These are phyloP conservation scores for Corylus americana DNA, from an alignment of 306 rosid genomes.

Conservation along the genomic window DNA sequence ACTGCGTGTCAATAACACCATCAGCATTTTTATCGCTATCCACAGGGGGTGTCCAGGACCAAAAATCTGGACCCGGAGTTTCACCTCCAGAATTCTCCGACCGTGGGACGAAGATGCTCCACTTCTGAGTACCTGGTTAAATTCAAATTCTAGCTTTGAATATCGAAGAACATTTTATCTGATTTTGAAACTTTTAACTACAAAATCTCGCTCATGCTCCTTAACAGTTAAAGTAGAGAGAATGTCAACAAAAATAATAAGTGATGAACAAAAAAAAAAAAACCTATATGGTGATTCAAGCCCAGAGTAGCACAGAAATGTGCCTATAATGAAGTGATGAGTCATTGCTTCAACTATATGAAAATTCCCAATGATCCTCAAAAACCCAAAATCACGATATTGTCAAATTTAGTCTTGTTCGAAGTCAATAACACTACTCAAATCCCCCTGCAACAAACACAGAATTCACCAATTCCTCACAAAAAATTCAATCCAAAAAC, in stretches of 20 bases:
- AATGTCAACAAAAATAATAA: neutral
- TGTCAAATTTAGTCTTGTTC: neutral
- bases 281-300: neutral
- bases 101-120: slow-evolving; percentile 30
- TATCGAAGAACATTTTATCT: neutral
- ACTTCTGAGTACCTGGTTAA: slow-evolving; percentile 39
- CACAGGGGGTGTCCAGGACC: slow-evolving; percentile 92
- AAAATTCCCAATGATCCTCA: neutral
- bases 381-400: neutral
- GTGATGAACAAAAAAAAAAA: neutral
- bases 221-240: too few species aligned
- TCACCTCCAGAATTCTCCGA: slow-evolving; percentile 46
- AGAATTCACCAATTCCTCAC: neutral
- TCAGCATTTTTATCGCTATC: slow-evolving; percentile 36
- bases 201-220: too few species aligned
- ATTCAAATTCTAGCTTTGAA: slow-evolving; percentile 13
- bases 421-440: neutral
- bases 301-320: neutral
- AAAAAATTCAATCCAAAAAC: neutral
- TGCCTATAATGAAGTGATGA: neutral
- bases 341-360: neutral
- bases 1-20: slow-evolving; percentile 38
- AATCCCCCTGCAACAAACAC: neutral
- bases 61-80: slow-evolving; percentile 92
- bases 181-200: too few species aligned